A percentile compares a stretch with the other conserved stretches of the same genome.
Conservation (phyloP, 1,139 yeast species). For the Pneumocystis wakefieldiae region DNA sequence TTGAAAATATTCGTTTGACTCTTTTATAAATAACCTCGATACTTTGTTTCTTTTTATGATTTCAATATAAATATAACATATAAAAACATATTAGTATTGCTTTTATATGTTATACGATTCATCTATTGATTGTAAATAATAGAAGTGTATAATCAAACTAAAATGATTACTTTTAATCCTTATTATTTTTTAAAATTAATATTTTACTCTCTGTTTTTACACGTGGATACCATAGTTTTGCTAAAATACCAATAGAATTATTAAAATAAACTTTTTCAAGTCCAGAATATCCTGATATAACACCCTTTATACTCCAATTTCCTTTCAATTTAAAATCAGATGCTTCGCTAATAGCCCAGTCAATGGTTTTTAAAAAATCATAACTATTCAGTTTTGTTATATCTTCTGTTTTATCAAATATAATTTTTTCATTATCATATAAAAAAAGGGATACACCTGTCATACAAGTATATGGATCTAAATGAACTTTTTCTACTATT, state of each 20-base stretch:
- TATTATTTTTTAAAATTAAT: neutral
- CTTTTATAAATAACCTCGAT: no score
- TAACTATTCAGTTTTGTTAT: slow-evolving; percentile 38
- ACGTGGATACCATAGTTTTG: neutral
- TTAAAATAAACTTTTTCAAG: neutral
- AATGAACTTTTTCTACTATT: neutral
- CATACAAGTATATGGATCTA: slow-evolving; percentile 76
- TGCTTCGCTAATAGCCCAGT: slow-evolving; percentile 40
- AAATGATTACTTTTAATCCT: neutral
- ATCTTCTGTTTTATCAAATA: slow-evolving; percentile 44
- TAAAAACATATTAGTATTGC: no score
- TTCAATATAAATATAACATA: no score
- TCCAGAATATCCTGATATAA: neutral
- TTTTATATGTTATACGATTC: no score
- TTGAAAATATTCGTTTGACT: no score
- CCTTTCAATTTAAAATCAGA: slow-evolving; percentile 16
- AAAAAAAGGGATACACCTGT: slow-evolving; percentile 71
- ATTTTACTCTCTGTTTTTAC: neutral
- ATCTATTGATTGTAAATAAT: slow-evolving; percentile 8
- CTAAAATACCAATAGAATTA: slow-evolving; percentile 8
- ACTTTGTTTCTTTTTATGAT: no score
- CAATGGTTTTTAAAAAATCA: slow-evolving; percentile 34
- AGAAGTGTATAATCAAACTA: neutral
- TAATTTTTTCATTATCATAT: slow-evolving; percentile 30
- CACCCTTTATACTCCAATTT: slow-evolving; percentile 16